Percentiles rank a stretch among this genome's conserved stretches.
phyloP scores from a whole-genome alignment of 108 stramenopile genomes.

The Cyclotella sp. region DNA sequence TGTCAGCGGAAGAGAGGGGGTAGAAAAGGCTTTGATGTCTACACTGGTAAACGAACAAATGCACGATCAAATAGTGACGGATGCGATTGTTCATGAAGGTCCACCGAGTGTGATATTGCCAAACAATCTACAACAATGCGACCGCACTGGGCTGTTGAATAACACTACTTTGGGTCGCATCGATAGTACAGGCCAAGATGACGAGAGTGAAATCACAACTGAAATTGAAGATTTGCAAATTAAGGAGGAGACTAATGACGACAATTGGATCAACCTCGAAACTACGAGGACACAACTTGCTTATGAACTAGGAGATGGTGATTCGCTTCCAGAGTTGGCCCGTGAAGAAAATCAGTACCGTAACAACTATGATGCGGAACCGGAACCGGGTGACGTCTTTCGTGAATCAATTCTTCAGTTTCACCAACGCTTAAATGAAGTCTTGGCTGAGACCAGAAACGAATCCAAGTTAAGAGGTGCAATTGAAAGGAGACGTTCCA shows the following conservation, averaged over 20 bases:
- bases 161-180: no score
- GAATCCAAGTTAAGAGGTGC: conserved; percentile 1
- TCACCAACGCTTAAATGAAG: conserved; percentile 52
- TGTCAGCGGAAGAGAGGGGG: conserved; percentile 27
- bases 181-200: conserved; percentile 13
- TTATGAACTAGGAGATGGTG: conserved; percentile 30
- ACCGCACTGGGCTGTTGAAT: no score
- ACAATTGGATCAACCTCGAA: conserved; percentile 8
- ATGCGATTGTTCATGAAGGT: conserved; percentile 20
- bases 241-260: conserved; percentile 4
- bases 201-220: conserved; percentile 51
- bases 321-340: not conserved
- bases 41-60: conserved; percentile 12
- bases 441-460: conserved; percentile 42
- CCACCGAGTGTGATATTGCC: conserved; percentile 42
- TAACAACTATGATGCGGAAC: conserved; percentile 16
- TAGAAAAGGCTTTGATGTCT: conserved; percentile 34
- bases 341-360: conserved; percentile 4
- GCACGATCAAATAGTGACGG: not conserved
- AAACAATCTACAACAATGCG: not conserved
- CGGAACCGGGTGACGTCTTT: conserved; percentile 33
- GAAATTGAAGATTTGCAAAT: conserved; percentile 10
- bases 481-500: not conserved
- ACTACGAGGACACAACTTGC: not conserved
- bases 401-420: conserved; percentile 53